Conservation (phyloP, 176 grass and related monocot species). For the Phragmites australis region DNA sequence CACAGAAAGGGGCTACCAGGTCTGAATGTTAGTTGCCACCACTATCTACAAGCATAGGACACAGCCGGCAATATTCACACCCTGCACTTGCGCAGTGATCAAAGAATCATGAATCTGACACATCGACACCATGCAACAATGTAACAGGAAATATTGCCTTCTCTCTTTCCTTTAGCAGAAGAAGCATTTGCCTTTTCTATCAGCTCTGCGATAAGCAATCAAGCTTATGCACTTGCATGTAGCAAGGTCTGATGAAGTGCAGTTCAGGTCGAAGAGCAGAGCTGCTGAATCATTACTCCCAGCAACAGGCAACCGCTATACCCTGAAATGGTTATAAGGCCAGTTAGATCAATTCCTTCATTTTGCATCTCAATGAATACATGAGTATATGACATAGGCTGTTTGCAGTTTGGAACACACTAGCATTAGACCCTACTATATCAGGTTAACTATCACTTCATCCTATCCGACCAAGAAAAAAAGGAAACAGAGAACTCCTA, state of each 20-base stretch:
- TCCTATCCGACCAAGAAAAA: background rate
- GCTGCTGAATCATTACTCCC: constrained; percentile 31
- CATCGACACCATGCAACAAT: background rate
- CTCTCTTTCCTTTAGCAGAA: constrained; percentile 23
- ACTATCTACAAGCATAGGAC: constrained; percentile 61
- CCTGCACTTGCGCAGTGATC: constrained; percentile 25
- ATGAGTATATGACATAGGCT: background rate
- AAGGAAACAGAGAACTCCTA: background rate
- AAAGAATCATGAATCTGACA: constrained; percentile 14
- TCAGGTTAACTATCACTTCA: background rate
- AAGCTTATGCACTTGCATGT: constrained; percentile 34
- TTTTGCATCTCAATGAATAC: constrained; percentile 18
- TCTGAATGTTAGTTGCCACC: constrained; percentile 57
- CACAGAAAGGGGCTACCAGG: constrained; percentile 47
- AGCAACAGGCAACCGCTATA: constrained; percentile 29
- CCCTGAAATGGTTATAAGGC: constrained; percentile 40
- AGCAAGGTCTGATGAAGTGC: constrained; percentile 17
- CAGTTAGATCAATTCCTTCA: constrained; percentile 8
- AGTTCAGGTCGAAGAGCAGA: constrained; percentile 28
- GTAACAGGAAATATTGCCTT: background rate
- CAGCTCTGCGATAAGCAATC: constrained; percentile 19
- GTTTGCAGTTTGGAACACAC: background rate
- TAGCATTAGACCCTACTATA: background rate
- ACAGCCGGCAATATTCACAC: constrained; percentile 33
- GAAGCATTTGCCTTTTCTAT: constrained; percentile 23